Evolutionary conservation across 768 basidiomycete species (phyloP).

Genomic region (Collybiopsis confluens): DNA sequence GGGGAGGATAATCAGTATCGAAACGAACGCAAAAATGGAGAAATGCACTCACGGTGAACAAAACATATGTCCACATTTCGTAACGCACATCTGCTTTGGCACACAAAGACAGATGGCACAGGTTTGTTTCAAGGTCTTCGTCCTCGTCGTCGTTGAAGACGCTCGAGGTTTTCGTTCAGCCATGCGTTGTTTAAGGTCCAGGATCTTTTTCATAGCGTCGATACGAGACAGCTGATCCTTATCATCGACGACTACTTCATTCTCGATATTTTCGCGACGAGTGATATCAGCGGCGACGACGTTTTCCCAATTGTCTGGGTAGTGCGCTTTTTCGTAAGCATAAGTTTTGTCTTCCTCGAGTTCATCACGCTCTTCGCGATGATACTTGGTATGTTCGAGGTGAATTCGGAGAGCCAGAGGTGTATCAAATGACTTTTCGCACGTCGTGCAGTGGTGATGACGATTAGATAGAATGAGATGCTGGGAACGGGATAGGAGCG

Average conservation of each 20-base stretch:
- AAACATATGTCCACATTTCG: slow-evolving; percentile 28
- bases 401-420: slow-evolving; percentile 26
- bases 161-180: too few species aligned
- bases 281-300: slow-evolving; percentile 17
- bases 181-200: not conserved
- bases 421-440: slow-evolving; percentile 24
- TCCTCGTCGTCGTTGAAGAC: too few species aligned
- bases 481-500: slow-evolving; percentile 11
- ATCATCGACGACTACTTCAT: slow-evolving; percentile 10
- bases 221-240: slow-evolving; percentile 6
- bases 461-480: slow-evolving; percentile 23
- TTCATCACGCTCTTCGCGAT: slow-evolving; percentile 15
- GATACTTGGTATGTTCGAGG: slow-evolving; percentile 23
- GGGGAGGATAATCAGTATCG: not conserved
- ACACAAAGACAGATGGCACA: slow-evolving; percentile 27
- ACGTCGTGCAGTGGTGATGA: slow-evolving; percentile 27
- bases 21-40: not conserved
- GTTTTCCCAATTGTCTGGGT: slow-evolving; percentile 27
- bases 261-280: slow-evolving; percentile 19
- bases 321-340: slow-evolving; percentile 16
- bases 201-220: not conserved
- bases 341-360: not conserved
- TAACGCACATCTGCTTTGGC: slow-evolving; percentile 19
- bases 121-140: slow-evolving; percentile 11
- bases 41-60: slow-evolving; percentile 23